phyloP scores from a whole-genome alignment of 2,329 filamentous ascomycete genomes.

The Eutypella sp. region DNA sequence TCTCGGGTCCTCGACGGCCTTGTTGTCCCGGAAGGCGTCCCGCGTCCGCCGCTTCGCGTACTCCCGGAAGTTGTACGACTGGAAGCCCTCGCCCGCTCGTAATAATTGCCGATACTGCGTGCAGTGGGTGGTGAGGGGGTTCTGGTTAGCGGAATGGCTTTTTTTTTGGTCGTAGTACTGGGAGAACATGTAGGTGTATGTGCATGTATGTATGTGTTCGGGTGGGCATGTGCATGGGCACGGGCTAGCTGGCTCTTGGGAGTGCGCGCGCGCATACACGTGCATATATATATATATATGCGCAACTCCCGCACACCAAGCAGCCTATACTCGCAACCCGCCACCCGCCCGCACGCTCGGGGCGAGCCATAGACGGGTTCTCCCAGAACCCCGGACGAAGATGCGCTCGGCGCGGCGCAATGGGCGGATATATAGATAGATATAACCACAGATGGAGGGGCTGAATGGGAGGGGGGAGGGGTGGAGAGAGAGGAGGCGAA shows the following conservation, averaged over 20 bases:
- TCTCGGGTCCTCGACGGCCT: slow-evolving; percentile 65
- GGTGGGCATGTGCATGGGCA: no score
- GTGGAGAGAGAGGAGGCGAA: neutral
- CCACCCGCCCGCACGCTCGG: no score
- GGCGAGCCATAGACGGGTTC: no score
- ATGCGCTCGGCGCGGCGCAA: no score
- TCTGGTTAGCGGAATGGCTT: slow-evolving; percentile 4
- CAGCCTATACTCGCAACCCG: no score
- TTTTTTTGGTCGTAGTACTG: no score
- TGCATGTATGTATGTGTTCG: no score
- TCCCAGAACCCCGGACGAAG: no score
- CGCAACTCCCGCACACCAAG: no score
- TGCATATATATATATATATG: no score
- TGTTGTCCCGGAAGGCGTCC: slow-evolving; percentile 84
- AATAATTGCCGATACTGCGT: slow-evolving; percentile 84
- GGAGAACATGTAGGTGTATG: neutral
- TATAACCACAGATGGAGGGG: neutral
- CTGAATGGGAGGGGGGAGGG: slow-evolving; percentile 3
- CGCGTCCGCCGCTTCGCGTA: slow-evolving; percentile 87
- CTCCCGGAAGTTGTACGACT: slow-evolving; percentile 95
- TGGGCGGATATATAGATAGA: slow-evolving; percentile 1
- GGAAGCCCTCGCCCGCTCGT: slow-evolving; percentile 80
- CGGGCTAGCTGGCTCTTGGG: no score
- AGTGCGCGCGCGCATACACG: no score
- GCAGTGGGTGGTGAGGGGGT: neutral